These are phyloP conservation scores for Phyllosticta citribraziliensis DNA, from an alignment of 2,329 filamentous ascomycete genomes.

Conservation along the genomic window DNA sequence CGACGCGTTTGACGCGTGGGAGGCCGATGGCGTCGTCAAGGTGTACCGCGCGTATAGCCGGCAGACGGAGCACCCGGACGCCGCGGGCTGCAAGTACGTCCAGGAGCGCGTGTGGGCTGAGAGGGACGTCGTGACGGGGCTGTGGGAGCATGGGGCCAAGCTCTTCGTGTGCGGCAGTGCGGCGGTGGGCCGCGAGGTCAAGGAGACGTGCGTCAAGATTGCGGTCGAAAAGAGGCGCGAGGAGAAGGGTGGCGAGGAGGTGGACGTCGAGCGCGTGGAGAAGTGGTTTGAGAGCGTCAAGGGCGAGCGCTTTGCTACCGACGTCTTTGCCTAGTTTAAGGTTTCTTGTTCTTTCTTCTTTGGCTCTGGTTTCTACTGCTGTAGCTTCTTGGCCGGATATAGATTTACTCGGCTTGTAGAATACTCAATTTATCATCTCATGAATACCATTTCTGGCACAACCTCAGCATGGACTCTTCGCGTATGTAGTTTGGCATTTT, in stretches of 20 bases:
- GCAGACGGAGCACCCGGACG: conserved; percentile 23
- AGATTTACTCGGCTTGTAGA: no score
- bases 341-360: no score
- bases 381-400: no score
- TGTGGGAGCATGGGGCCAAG: conserved; percentile 43
- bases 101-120: conserved; percentile 44
- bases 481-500: no score
- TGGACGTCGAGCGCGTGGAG: conserved; percentile 10
- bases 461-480: no score
- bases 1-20: conserved; percentile 51
- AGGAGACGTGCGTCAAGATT: conserved; percentile 33
- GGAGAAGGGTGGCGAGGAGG: conserved; percentile 26
- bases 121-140: conserved; percentile 31
- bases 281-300: conserved; percentile 37
- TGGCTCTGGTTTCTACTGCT: no score
- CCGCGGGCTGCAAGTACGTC: conserved; percentile 43
- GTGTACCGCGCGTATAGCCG: conserved; percentile 53
- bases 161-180: conserved; percentile 56
- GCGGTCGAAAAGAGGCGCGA: conserved; percentile 16
- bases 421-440: no score
- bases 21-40: conserved; percentile 48
- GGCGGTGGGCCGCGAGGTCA: conserved; percentile 36
- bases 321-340: conserved; percentile 30
- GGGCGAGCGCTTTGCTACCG: conserved; percentile 37
- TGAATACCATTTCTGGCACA: no score